Conservation (phyloP, 208 protist genomes). For the Leishmania braziliensis region DNA sequence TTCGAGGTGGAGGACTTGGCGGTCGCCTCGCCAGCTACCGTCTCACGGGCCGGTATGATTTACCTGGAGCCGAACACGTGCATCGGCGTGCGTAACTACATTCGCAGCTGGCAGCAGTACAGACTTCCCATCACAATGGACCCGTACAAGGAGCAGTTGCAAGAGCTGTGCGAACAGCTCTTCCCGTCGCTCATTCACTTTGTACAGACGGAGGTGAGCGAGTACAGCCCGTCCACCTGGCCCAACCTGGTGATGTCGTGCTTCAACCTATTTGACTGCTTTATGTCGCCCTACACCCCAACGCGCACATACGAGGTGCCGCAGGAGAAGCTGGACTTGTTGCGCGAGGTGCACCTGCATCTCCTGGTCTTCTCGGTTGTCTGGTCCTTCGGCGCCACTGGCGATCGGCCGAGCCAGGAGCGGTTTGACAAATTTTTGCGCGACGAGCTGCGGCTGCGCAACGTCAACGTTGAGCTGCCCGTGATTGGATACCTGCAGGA, state of each 20-base stretch:
- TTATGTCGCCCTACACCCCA: constrained; percentile 88
- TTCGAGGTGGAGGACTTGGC: constrained; percentile 98
- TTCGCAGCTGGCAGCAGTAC: constrained; percentile 86
- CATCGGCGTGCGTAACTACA: constrained; percentile 83
- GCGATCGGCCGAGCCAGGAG: constrained; percentile 86
- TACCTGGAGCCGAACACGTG: constrained; percentile 96
- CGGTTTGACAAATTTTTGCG: constrained; percentile 96
- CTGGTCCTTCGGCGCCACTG: constrained; percentile 97
- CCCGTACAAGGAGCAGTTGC: constrained; percentile 82
- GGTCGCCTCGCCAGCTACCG: constrained; percentile 97
- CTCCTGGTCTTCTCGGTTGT: constrained; percentile 97
- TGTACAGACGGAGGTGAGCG: constrained; percentile 86
- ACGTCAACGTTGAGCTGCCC: constrained; percentile 85
- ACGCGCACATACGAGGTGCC: constrained; percentile 81
- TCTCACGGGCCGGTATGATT: constrained; percentile 98
- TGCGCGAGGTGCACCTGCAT: constrained; percentile 82
- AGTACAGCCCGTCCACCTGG: constrained; percentile 96
- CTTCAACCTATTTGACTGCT: constrained; percentile 94
- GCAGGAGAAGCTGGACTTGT: constrained; percentile 76
- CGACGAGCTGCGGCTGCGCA: constrained; percentile 64
- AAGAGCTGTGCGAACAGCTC: constrained; percentile 89
- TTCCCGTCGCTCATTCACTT: constrained; percentile 93
- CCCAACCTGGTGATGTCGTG: constrained; percentile 93
- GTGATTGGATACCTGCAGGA: constrained; percentile 95
- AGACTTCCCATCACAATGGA: constrained; percentile 80